Evolutionary conservation across 2,329 filamentous ascomycete genomes (phyloP).

Genomic region (Podosphaera fusca): DNA sequence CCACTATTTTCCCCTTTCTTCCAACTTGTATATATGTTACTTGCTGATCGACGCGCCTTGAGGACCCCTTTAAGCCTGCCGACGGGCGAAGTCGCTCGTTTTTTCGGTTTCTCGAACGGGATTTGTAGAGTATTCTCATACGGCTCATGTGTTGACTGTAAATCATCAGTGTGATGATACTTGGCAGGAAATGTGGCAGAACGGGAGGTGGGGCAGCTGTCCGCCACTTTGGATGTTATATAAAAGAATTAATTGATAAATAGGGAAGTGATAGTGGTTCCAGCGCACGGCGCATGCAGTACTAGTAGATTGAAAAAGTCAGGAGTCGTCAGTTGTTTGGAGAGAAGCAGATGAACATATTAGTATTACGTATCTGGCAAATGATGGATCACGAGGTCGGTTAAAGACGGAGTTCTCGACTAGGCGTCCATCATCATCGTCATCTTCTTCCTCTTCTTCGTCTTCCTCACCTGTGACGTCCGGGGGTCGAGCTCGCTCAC

Average conservation of each 20-base stretch:
- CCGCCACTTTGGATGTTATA: background rate
- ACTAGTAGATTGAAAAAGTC: background rate
- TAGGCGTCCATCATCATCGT: slow-evolving; percentile 13
- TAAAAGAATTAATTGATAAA: background rate
- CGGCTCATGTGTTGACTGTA: slow-evolving; percentile 14
- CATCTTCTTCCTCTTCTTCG: slow-evolving; percentile 21
- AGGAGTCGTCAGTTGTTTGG: background rate
- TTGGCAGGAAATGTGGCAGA: slow-evolving; percentile 19
- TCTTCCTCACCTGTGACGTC: slow-evolving; percentile 17
- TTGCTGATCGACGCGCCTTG: slow-evolving; percentile 20
- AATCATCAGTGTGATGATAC: slow-evolving; percentile 11
- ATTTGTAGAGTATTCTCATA: slow-evolving; percentile 20
- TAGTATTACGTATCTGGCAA: background rate
- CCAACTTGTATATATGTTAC: slow-evolving; percentile 24
- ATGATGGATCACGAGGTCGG: too few relatives aligned
- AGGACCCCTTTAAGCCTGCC: slow-evolving; percentile 54
- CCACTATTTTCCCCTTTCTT: slow-evolving; percentile 8
- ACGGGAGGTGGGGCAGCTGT: slow-evolving; percentile 10
- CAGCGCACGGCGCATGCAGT: background rate
- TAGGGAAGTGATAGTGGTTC: background rate
- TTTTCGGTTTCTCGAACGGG: slow-evolving; percentile 22
- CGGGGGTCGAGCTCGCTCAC: too few relatives aligned
- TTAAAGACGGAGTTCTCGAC: too few relatives aligned
- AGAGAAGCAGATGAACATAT: background rate
- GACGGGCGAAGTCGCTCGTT: slow-evolving; percentile 44